Base-by-base conservation (phyloP, 2,329 filamentous ascomycete genomes). In the Aureobasidium uvarum region DNA sequence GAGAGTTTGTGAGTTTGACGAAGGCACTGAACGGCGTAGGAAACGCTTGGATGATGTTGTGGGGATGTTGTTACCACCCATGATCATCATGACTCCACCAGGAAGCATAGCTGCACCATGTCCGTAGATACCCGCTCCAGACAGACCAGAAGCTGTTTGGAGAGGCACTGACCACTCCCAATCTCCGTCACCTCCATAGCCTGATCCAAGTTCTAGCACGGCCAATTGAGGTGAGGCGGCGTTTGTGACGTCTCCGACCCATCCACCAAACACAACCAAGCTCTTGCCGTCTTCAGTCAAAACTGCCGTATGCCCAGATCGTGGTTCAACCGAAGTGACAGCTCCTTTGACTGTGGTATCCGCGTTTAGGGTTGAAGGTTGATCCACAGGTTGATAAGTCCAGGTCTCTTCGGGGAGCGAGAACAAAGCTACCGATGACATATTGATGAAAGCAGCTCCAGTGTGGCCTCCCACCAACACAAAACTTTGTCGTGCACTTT, bases 391-490 rank as follows among this genome's bases (percentile, higher is more conserved):
- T 31, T 96, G 80, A 74, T 94, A 97, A 33, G 86, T 89, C 94
- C 94, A 98, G 62, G 85, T 88, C 72, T 92, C 87, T 72, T 96
- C 89, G 0, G 94, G 94, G 7, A 97, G 80, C 63, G 87, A 93
- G 82, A 93, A 96, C 1, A 97, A 80, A 0, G 92, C 94, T 1
- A 94, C 86, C 50, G 92, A 91, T 65, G 91, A 96, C 89, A 96
- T 97, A 75, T 97, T 96, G 78, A 97, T 88, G 74, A 96, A 97
- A 0, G 92, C 93, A 18, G 81, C 77, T 70, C 86, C 82, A 0
- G 92, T 96, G 74, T 97, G 92, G 0, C 94, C 94, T 46, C 93
- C 94, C 18, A 97, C 79, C 25, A 97, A 78, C 14, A 96, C 85
- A 69, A 91, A 94, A 70, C 88, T 88, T 68, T 89, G 87, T 73